These are phyloP conservation scores for Geoglossum glabrum DNA, from an alignment of 495 filamentous ascomycete genomes.

Conservation along the genomic window DNA sequence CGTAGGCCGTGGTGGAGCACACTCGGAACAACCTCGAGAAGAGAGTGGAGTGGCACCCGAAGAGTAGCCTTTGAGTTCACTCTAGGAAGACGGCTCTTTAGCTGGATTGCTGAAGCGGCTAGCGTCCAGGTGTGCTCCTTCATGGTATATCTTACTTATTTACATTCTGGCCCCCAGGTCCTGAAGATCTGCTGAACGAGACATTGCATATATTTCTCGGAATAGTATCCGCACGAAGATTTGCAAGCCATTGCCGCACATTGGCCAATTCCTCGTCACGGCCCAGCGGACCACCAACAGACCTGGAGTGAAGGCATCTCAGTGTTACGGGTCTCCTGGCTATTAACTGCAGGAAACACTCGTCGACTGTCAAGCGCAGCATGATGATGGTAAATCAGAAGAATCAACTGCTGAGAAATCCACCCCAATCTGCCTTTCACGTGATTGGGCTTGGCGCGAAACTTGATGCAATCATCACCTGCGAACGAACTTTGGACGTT, in stretches of 20 bases:
- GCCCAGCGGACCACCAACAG: neutral
- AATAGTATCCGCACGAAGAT: constrained; percentile 40
- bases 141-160: constrained; percentile 54
- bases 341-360: neutral
- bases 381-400: neutral
- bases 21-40: constrained; percentile 44
- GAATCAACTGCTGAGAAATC: neutral
- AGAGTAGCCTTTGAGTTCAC: constrained; percentile 84
- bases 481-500: neutral
- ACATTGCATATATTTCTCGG: constrained; percentile 44
- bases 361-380: neutral
- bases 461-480: neutral
- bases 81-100: constrained; percentile 23
- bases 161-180: constrained; percentile 86
- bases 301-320: neutral
- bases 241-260: constrained; percentile 56
- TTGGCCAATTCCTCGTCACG: constrained; percentile 38
- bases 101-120: neutral
- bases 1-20: constrained; percentile 43
- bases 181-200: constrained; percentile 68
- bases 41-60: constrained; percentile 34
- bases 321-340: neutral
- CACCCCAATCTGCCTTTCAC: too few relatives aligned
- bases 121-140: neutral
- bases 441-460: neutral